phyloP scores from a whole-genome alignment of 202 grass and related monocot species.

The Schoenoplectus triqueter region DNA sequence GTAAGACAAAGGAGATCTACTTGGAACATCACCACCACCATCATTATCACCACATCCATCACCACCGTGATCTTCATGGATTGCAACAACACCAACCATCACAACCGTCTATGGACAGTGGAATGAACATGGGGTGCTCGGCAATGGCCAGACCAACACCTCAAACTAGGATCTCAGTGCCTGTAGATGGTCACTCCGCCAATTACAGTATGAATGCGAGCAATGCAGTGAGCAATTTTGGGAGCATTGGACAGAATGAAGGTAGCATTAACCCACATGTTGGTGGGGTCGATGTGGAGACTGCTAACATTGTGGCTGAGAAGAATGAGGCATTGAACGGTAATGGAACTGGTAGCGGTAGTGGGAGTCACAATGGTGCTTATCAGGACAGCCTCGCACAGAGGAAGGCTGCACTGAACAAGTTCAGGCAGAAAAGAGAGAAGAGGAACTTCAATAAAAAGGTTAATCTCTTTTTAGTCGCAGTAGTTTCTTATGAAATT shows the following conservation, averaged over 20 bases:
- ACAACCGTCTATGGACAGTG: conserved; percentile 21
- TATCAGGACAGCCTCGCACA: conserved; percentile 52
- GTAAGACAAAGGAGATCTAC: conserved; percentile 48
- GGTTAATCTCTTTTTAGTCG: conserved; percentile 48
- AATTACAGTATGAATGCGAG: conserved; percentile 66
- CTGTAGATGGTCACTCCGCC: conserved; percentile 63
- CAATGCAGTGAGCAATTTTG: conserved; percentile 74
- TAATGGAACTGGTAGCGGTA: conserved; percentile 53
- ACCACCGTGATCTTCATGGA: conserved; percentile 57
- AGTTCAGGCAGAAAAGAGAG: conserved; percentile 77
- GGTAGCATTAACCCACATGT: conserved; percentile 49
- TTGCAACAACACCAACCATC: conserved; percentile 37
- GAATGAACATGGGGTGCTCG: conserved; percentile 39
- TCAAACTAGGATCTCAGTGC: conserved; percentile 50
- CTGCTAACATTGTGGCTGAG: conserved; percentile 42
- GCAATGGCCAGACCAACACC: conserved; percentile 39
- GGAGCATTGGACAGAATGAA: conserved; percentile 65
- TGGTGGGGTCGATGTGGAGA: conserved; percentile 57
- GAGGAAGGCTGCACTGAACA: conserved; percentile 74
- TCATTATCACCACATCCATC: conserved; percentile 49
- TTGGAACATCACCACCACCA: conserved; percentile 54
- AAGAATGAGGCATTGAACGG: conserved; percentile 49
- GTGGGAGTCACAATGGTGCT: conserved; percentile 53
- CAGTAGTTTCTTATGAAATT: background rate
- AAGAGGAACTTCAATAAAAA: conserved; percentile 80